Percentiles rank a stretch among this genome's conserved stretches.
phyloP scores from a whole-genome alignment of 768 basidiomycete species.

The Termitomyces sp. region DNA sequence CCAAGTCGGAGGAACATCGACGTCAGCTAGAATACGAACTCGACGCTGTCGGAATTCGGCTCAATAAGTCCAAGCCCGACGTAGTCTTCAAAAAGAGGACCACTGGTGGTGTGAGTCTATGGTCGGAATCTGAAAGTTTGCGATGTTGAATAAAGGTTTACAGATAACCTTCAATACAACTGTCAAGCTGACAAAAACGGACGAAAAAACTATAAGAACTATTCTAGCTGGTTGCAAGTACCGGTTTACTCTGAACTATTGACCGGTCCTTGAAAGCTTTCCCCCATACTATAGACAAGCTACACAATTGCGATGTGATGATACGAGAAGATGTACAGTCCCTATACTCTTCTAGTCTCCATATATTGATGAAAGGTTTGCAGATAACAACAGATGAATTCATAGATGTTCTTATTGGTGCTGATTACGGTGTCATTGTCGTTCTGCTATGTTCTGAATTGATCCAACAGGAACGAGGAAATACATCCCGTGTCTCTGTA shows the following conservation, averaged over 20 bases:
- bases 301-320: slow-evolving; percentile 97
- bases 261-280: background rate
- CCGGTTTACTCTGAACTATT: background rate
- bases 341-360: background rate
- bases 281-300: slow-evolving; percentile 54
- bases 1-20: slow-evolving; percentile 90
- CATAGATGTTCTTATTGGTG: slow-evolving; percentile 96
- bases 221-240: slow-evolving; percentile 83
- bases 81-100: slow-evolving; percentile 93
- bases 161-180: slow-evolving; percentile 92
- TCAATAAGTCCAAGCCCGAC: slow-evolving; percentile 90
- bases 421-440: background rate
- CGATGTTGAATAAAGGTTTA: slow-evolving; percentile 1
- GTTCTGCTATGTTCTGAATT: background rate
- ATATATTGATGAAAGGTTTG: slow-evolving; percentile 1
- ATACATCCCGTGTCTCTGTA: slow-evolving; percentile 91
- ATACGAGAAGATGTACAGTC: slow-evolving; percentile 86
- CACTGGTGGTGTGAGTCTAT: slow-evolving; percentile 76
- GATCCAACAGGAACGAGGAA: slow-evolving; percentile 74
- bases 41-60: slow-evolving; percentile 92
- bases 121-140: slow-evolving; percentile 1
- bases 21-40: slow-evolving; percentile 87
- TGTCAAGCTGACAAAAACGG: slow-evolving; percentile 90
- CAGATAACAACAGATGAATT: slow-evolving; percentile 96
- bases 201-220: slow-evolving; percentile 91